Evolutionary conservation across 345 rosid genomes (phyloP), one percentile per base, ranked within the genome.

Genomic region (Pistacia vera): DNA sequence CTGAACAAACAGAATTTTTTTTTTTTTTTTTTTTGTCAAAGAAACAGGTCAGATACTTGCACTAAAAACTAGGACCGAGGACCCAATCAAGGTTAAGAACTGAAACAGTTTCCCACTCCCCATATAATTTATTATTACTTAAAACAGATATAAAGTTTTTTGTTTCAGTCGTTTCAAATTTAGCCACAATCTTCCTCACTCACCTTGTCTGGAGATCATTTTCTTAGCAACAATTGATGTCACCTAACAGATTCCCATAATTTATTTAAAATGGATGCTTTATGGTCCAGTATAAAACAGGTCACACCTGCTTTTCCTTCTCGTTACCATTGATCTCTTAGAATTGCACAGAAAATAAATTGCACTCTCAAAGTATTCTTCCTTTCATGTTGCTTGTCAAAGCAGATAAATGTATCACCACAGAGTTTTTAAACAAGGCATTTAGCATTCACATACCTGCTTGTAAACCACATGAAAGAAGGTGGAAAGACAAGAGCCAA

Each of bases 401-500:
- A 65, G 38, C 7, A 66, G 22, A 68, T 28, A 1, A 2, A 6
- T 13, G 28, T 11, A 33, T 52, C 56, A 71, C 28, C 2, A 11
- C 0, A 7, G 12, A 54, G 20, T n/a, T 25, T 12, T 49, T 48
- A 59, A 68, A 22, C 48, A 78, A 73, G 38, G 36, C 73, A 75
- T 16, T 54, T 13, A 54, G 61, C 10, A 8, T 63, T 49, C 28
- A 64, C 63, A 28, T 52, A 95, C 98, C 95, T 95, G 86, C 84
- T 87, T 8, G 98, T 95, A 80, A 93, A 95, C 98, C 99, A 95
- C 12, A 98, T 71, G 90, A 95, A 95, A 59, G 99, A 90, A 13
- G 99, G 99, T 3, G 98, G 98, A 83, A 83, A 93, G 51, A 90
- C 72, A 79, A 95, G 93, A 86, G 99, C 99, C 87, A 93, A 75